A percentile compares a stretch with the other conserved stretches of the same genome.
Evolutionary conservation across 2,329 filamentous ascomycete species (phyloP).

Genomic region (Didymella arachidicola): DNA sequence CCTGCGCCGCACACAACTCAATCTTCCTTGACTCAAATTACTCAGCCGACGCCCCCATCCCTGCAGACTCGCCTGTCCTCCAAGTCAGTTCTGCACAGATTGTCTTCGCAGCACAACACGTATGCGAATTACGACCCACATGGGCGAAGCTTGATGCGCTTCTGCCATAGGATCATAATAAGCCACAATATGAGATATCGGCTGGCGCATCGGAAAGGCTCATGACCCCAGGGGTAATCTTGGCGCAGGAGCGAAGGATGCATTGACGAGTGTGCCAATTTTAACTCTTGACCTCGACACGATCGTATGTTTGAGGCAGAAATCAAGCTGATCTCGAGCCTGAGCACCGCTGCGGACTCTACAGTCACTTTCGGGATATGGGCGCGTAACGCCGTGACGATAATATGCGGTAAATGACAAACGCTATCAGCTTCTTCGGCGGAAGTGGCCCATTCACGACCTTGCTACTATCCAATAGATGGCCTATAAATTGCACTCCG

Average conservation of each 20-base stretch:
- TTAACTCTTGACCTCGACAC: constrained; percentile 3
- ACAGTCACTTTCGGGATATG: background rate
- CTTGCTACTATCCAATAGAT: background rate
- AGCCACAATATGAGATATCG: constrained; percentile 9
- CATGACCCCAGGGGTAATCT: constrained; percentile 8
- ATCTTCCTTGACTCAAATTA: background rate
- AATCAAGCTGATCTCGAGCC: background rate
- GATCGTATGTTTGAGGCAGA: background rate
- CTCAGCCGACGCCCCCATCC: constrained; percentile 1
- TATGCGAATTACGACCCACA: background rate
- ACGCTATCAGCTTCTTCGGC: background rate
- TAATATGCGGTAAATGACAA: background rate
- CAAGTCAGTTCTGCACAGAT: background rate
- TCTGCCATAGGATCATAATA: background rate
- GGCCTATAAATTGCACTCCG: background rate
- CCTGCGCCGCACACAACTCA: background rate
- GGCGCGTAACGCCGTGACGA: background rate
- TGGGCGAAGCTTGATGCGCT: background rate
- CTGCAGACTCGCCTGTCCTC: constrained; percentile 2
- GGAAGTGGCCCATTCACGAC: constrained; percentile 1
- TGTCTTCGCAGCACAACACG: background rate
- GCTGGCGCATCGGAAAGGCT: constrained; percentile 1
- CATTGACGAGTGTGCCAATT: constrained; percentile 2
- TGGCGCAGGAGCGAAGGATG: constrained; percentile 8
- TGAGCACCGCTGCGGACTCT: background rate